A percentile compares a stretch with the other conserved stretches of the same genome.
Evolutionary conservation across 2,329 filamentous ascomycete genomes (phyloP).

Genomic region (Colletotrichum lini): DNA sequence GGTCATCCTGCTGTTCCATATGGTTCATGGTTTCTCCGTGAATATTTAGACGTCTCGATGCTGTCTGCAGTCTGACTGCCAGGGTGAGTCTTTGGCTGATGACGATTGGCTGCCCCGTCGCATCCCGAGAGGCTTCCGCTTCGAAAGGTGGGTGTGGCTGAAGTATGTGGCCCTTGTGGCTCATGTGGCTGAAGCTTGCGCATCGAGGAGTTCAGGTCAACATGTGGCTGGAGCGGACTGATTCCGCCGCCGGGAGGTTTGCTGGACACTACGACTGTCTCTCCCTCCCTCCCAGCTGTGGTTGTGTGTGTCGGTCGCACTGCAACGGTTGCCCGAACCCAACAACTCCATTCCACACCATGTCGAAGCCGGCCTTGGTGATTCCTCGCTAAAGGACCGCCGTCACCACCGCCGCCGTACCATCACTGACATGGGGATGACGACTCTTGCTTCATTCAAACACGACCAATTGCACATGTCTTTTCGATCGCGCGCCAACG

Average conservation of each 20-base stretch:
- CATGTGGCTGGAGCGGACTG: slow-evolving; percentile 30
- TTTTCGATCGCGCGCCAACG: slow-evolving; percentile 20
- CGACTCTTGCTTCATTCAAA: slow-evolving; percentile 11
- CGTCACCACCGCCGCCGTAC: not conserved
- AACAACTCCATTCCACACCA: slow-evolving; percentile 27
- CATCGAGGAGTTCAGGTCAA: slow-evolving; percentile 5
- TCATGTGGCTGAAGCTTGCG: slow-evolving; percentile 22
- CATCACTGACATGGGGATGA: slow-evolving; percentile 4
- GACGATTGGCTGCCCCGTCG: slow-evolving; percentile 24
- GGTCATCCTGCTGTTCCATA: not conserved
- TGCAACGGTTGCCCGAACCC: slow-evolving; percentile 28
- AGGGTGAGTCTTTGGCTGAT: slow-evolving; percentile 29
- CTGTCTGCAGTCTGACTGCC: too few relatives aligned
- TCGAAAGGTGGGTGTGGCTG: not conserved
- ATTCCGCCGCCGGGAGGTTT: slow-evolving; percentile 3
- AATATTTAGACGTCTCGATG: too few relatives aligned
- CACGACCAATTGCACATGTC: slow-evolving; percentile 29
- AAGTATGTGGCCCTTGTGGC: slow-evolving; percentile 9
- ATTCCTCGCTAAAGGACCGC: slow-evolving; percentile 26
- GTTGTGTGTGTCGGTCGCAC: slow-evolving; percentile 10
- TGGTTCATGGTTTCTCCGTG: not conserved
- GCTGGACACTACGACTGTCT: not conserved
- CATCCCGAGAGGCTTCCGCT: not conserved
- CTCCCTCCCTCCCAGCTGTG: too few relatives aligned
- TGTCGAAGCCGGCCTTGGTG: slow-evolving; percentile 27